phyloP scores from a whole-genome alignment of 2,329 filamentous ascomycete species.

The Colletotrichum cuscutae region DNA sequence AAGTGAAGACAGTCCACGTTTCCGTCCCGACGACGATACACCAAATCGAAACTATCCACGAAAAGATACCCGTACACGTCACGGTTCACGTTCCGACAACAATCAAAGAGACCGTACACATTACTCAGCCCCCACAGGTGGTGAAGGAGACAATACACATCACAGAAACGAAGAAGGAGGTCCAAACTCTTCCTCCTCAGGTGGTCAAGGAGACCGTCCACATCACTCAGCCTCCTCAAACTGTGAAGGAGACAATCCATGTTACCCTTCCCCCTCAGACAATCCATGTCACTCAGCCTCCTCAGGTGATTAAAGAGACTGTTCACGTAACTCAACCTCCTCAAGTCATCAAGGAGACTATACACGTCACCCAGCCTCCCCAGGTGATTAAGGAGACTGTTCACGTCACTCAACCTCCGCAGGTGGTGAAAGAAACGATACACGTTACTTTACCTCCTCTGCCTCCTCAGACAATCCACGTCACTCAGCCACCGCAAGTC shows the following conservation, averaged over 20 bases:
- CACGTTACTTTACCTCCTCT: conserved; percentile 1
- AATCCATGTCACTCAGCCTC: conserved; percentile 4
- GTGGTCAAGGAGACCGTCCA: conserved; percentile 6
- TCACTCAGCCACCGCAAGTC: conserved; percentile 1
- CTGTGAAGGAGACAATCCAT: neutral
- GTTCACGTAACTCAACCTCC: conserved; percentile 7
- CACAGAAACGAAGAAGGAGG: conserved; percentile 10
- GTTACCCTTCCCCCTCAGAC: conserved; percentile 5
- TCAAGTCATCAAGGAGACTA: conserved; percentile 11
- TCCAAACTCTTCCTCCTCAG: conserved; percentile 7
- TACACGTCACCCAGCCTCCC: neutral
- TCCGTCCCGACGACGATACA: conserved; percentile 16
- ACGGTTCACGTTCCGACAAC: neutral
- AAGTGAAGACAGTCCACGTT: conserved; percentile 15
- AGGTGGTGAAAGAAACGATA: neutral
- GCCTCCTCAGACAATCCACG: neutral
- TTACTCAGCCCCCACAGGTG: conserved; percentile 11
- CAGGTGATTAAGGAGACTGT: conserved; percentile 1
- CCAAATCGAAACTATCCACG: conserved; percentile 18
- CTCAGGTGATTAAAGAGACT: neutral
- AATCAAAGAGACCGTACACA: conserved; percentile 19
- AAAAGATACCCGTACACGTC: conserved; percentile 20
- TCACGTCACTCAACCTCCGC: neutral
- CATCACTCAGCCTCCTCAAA: neutral
- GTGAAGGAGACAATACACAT: conserved; percentile 29